These are phyloP conservation scores for Ephemerocybe angulata DNA, from an alignment of 768 basidiomycete genomes.

Conservation along the genomic window DNA sequence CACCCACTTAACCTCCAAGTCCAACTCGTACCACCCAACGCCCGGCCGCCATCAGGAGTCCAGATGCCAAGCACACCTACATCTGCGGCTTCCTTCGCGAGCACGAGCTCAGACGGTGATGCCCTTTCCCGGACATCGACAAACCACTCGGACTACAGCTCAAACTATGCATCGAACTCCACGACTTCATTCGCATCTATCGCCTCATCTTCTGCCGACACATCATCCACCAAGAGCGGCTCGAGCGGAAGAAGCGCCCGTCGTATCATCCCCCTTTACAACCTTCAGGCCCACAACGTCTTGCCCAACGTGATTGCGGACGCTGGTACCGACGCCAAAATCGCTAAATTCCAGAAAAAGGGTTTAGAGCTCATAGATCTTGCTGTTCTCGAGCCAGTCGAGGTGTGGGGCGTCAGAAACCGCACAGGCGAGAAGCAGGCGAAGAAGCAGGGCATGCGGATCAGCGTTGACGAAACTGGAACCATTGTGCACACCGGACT, in stretches of 20 bases:
- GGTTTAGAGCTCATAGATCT: constrained; percentile 78
- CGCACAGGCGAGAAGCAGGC: constrained; percentile 16
- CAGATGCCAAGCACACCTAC: constrained; percentile 22
- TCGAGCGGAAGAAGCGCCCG: constrained; percentile 33
- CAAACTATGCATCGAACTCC: constrained; percentile 32
- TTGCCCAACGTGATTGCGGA: constrained; percentile 84
- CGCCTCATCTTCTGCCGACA: constrained; percentile 18
- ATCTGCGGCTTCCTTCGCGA: constrained; percentile 22
- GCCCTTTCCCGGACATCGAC: constrained; percentile 30
- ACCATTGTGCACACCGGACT: constrained; percentile 14
- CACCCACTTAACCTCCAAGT: constrained; percentile 90
- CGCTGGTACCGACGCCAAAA: constrained; percentile 84
- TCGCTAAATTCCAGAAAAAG: constrained; percentile 70
- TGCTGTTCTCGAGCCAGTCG: constrained; percentile 75
- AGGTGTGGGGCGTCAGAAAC: constrained; percentile 55
- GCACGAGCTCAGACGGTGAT: constrained; percentile 43
- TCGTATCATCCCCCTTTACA: constrained; percentile 85
- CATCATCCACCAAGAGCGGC: constrained; percentile 19
- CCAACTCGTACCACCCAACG: constrained; percentile 77
- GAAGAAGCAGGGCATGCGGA: constrained; percentile 26
- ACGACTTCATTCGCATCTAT: constrained; percentile 38
- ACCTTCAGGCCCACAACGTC: constrained; percentile 84
- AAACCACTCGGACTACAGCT: constrained; percentile 45
- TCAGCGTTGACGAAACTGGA: constrained; percentile 29
- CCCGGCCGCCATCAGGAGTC: constrained; percentile 38